These are phyloP conservation scores for Microbotryomycetes sp. DNA, from an alignment of 1,284 basidiomycete genomes.

Conservation along the genomic window DNA sequence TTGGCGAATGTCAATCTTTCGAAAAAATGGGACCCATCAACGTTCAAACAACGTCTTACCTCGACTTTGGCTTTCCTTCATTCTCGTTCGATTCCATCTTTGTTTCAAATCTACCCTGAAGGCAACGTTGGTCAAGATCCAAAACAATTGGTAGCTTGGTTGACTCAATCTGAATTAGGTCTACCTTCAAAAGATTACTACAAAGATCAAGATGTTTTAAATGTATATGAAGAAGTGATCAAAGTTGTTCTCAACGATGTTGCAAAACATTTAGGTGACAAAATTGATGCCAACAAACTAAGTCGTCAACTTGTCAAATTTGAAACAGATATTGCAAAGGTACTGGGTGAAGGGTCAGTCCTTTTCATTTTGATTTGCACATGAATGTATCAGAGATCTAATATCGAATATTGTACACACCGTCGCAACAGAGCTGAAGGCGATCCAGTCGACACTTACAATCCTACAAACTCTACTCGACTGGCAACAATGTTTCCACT, in stretches of 20 bases:
- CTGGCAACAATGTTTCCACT: constrained; percentile 55
- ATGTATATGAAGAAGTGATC: constrained; percentile 65
- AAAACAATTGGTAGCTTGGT: constrained; percentile 75
- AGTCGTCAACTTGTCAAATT: no score
- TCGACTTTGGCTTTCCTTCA: constrained; percentile 80
- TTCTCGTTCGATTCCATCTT: constrained; percentile 65
- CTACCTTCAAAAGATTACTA: constrained; percentile 91
- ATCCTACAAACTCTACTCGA: constrained; percentile 69
- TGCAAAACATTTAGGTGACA: no score
- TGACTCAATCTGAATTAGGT: constrained; percentile 74
- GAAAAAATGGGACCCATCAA: constrained; percentile 21
- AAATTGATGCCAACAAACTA: constrained; percentile 49
- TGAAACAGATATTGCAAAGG: constrained; percentile 71
- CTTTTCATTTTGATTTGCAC: background rate
- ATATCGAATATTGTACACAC: no score
- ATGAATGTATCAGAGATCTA: background rate
- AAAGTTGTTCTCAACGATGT: constrained; percentile 25
- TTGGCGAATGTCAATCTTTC: background rate
- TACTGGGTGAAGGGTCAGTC: constrained; percentile 68
- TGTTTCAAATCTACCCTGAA: constrained; percentile 74
- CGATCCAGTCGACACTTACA: constrained; percentile 81
- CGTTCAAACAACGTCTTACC: constrained; percentile 54
- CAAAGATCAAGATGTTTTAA: constrained; percentile 63
- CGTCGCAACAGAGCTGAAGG: constrained; percentile 54
- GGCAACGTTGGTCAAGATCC: constrained; percentile 88